A percentile compares a stretch with the other conserved stretches of the same genome.
phyloP scores from a whole-genome alignment of 257 asterid species.

The Solanum sejunctum region DNA sequence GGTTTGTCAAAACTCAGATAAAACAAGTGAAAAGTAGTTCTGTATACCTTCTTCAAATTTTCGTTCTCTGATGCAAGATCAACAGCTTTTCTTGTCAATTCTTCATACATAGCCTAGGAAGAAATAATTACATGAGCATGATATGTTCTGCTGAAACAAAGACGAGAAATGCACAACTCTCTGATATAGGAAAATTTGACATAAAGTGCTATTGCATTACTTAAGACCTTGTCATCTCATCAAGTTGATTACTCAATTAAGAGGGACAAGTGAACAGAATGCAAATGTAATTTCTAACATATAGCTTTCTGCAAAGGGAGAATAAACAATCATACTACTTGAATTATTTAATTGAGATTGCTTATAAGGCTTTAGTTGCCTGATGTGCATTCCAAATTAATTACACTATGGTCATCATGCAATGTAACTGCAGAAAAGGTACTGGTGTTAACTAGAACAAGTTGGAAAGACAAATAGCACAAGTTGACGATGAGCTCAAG shows the following conservation, averaged over 20 bases:
- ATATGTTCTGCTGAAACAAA: neutral
- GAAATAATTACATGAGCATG: neutral
- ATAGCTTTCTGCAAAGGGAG: neutral
- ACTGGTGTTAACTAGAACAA: neutral
- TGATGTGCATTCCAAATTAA: neutral
- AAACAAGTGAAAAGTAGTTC: neutral
- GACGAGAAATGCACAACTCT: neutral
- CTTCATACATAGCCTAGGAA: constrained; percentile 42
- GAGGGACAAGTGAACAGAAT: neutral
- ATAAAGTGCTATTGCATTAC: neutral
- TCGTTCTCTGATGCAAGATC: constrained; percentile 37
- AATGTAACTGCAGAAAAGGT: neutral
- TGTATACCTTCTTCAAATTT: constrained; percentile 36
- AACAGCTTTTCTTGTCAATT: constrained; percentile 29
- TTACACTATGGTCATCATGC: neutral
- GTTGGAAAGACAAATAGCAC: neutral
- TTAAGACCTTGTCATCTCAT: neutral
- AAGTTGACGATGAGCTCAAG: neutral
- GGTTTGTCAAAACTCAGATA: neutral
- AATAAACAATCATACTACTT: neutral
- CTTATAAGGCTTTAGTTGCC: neutral
- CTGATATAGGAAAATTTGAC: neutral
- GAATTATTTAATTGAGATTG: neutral
- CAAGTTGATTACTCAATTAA: neutral
- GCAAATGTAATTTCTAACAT: neutral